A percentile compares a stretch with the other conserved stretches of the same genome.
phyloP scores from a whole-genome alignment of 2,329 filamentous ascomycete species.

The Monilinia laxa region DNA sequence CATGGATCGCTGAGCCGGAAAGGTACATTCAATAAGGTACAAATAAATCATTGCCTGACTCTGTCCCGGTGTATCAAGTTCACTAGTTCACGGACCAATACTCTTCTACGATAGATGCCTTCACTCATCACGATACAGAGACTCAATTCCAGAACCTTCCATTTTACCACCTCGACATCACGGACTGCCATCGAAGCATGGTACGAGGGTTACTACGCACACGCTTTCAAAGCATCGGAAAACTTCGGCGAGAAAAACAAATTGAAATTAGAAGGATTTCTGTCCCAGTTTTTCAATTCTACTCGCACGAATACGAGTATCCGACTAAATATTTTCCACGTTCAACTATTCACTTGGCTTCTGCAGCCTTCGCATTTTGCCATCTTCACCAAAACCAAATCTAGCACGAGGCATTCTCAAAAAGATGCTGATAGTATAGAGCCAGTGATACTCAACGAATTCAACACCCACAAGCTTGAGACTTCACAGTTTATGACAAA shows the following conservation, averaged over 20 bases:
- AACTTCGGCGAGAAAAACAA: not conserved
- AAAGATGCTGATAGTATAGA: not conserved
- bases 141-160: not conserved
- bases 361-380: not conserved
- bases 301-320: not conserved
- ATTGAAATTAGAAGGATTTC: not conserved
- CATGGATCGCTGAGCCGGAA: not conserved
- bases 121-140: not conserved
- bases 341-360: not conserved
- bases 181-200: not conserved
- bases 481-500: no score
- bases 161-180: not conserved
- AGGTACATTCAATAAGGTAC: not conserved
- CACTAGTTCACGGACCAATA: no score
- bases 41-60: not conserved
- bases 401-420: not conserved
- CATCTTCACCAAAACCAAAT: not conserved
- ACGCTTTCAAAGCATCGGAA: not conserved
- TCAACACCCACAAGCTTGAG: no score
- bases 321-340: not conserved
- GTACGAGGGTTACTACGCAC: not conserved
- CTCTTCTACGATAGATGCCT: no score
- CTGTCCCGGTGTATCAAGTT: not conserved
- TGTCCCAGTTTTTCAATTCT: not conserved
- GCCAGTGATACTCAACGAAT: no score